Evolutionary conservation across 805 yeast genomes (phyloP).

Genomic region (Saccharomycopsis olivae): DNA sequence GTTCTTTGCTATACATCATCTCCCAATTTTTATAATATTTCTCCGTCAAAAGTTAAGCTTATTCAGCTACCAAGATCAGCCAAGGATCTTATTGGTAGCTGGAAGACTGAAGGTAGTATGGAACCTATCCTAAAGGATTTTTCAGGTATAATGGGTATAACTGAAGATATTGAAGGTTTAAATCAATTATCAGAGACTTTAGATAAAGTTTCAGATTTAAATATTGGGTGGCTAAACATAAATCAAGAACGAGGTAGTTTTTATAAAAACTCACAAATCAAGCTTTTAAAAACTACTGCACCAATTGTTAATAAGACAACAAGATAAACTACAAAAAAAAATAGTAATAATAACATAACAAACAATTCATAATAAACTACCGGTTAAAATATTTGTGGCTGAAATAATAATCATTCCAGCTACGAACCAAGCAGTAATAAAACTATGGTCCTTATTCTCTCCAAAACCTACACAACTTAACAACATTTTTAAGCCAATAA

Average conservation of each 20-base stretch:
- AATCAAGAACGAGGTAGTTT: background rate
- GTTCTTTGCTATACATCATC: slow-evolving; percentile 12
- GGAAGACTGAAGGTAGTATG: no score
- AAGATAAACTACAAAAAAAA: background rate
- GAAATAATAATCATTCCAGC: slow-evolving; percentile 51
- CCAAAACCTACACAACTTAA: slow-evolving; percentile 75
- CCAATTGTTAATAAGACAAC: background rate
- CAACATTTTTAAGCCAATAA: slow-evolving; percentile 80
- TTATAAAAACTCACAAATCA: background rate
- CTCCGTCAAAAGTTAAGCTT: background rate
- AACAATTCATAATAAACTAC: slow-evolving; percentile 5
- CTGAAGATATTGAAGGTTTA: background rate
- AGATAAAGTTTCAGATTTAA: background rate
- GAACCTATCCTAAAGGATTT: background rate
- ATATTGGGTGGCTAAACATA: slow-evolving; percentile 1
- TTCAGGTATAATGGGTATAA: background rate
- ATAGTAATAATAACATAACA: background rate
- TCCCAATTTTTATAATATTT: background rate
- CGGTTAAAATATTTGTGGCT: slow-evolving; percentile 30
- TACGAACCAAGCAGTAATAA: slow-evolving; percentile 49
- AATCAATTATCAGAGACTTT: background rate
- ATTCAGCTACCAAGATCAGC: slow-evolving; percentile 1
- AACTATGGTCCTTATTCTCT: slow-evolving; percentile 41
- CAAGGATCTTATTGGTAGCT: background rate
- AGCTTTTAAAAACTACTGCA: slow-evolving; percentile 1